Base-by-base conservation (phyloP, 495 filamentous ascomycete species). In the Cudoniella acicularis region DNA sequence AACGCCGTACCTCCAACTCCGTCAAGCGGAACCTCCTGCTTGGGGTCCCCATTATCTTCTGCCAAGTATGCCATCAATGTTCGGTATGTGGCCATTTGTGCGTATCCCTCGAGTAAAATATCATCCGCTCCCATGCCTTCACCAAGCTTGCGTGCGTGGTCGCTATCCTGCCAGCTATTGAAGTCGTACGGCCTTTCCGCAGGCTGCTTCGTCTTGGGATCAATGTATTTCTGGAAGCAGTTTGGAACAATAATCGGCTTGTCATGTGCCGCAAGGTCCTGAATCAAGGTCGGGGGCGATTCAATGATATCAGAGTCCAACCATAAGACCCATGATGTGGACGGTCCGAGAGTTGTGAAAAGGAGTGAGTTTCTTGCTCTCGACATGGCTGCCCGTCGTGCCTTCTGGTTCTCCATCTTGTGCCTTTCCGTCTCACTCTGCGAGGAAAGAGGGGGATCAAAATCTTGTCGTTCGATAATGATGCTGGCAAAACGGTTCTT, bases 271-370 rank as follows among this genome's bases (percentile, higher is more conserved):
- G 94, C 92, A 11, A 98, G 84, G 70, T 98, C 94, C 71, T 98
- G 91, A 65, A 98, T 96, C 11, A 98, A 77, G 3, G 83, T 83
- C 1, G 83, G 72, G 0, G 94, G 94, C 1, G 90, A 91, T 73
- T 98, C 94, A 61, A 98, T 64, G 62, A 98, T 90, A 66, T 98
- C 94, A 23, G 87, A 81, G 67, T 98, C 94, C 23, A 98, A 76
- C 94, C 94, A 98, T 51, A 98, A 78, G 22, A 98, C 92, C 94
- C 94, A 98, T 4, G 90, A 90, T 0, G 92, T 97, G 17, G 83
- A 80, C n/a, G 91, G 92, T 2, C 94, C 95, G 11, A 98, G 78
- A 0, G 93, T 98, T n/a, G 95, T 97, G 75, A 98, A 98, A 57
- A 98, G 78, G 21, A 98, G 80, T 46, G 89, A 93, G 66, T 98